A percentile compares a stretch with the other conserved stretches of the same genome.
Evolutionary conservation across 2,329 filamentous ascomycete genomes (phyloP).

Genomic region (Neospermospora avenae): DNA sequence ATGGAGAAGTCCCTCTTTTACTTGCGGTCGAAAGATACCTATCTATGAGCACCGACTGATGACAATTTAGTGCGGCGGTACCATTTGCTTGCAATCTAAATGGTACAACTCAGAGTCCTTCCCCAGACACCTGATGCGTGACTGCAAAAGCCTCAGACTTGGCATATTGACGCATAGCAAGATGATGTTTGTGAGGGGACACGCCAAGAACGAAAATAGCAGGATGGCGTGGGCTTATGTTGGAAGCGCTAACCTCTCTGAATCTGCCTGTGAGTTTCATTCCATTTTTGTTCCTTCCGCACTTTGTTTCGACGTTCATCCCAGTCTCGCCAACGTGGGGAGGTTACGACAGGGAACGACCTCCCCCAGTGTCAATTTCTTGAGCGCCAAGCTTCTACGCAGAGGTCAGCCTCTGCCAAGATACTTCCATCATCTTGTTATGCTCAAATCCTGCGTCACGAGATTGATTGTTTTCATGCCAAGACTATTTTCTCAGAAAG

Average conservation of each 20-base stretch:
- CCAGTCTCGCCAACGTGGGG: background rate
- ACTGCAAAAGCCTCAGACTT: constrained; percentile 67
- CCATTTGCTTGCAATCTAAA: constrained; percentile 72
- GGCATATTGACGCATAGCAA: constrained; percentile 90
- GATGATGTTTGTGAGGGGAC: constrained; percentile 51
- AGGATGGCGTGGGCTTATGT: constrained; percentile 73
- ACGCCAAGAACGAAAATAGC: constrained; percentile 20
- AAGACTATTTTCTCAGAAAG: background rate
- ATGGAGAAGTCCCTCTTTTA: constrained; percentile 28
- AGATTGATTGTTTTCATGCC: background rate
- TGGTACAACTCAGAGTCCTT: constrained; percentile 70
- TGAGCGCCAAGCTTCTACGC: background rate
- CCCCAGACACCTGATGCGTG: constrained; percentile 66
- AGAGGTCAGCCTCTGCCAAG: background rate
- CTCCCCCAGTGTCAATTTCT: background rate
- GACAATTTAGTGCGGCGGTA: constrained; percentile 61
- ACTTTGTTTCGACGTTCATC: background rate
- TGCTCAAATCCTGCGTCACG: background rate
- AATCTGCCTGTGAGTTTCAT: constrained; percentile 73
- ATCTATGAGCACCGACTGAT: background rate
- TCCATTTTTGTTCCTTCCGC: background rate
- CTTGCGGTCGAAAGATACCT: background rate
- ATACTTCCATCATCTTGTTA: background rate
- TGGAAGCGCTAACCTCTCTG: constrained; percentile 87
- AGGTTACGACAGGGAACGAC: background rate